Conservation (phyloP, 768 basidiomycete species). For the Macrocybe gigantea region DNA sequence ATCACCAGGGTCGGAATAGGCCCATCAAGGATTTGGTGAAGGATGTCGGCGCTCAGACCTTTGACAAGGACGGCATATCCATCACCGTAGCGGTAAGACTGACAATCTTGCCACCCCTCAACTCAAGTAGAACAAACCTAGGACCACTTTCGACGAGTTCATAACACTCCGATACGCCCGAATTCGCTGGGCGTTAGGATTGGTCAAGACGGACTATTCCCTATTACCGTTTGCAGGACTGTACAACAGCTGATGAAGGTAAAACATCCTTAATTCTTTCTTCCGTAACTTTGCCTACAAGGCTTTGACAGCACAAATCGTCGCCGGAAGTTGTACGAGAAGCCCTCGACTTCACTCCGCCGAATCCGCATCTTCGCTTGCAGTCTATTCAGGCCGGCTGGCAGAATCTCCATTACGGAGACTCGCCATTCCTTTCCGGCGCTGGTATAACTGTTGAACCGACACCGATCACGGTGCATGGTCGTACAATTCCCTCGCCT, state of each 20-base stretch:
- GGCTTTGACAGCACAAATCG: constrained; percentile 16
- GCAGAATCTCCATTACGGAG: constrained; percentile 26
- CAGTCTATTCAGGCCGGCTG: constrained; percentile 20
- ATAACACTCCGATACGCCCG: constrained; percentile 16
- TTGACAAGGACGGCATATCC: constrained; percentile 19
- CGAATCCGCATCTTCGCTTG: constrained; percentile 15
- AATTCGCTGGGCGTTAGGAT: constrained; percentile 21
- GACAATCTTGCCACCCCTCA: not conserved
- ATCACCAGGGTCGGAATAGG: constrained; percentile 13
- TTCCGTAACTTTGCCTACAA: not conserved
- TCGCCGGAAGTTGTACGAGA: constrained; percentile 24
- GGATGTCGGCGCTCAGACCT: constrained; percentile 17
- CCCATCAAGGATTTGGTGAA: constrained; percentile 21
- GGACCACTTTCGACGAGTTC: constrained; percentile 20
- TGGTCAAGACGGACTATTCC: constrained; percentile 20
- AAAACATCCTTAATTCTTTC: not conserved
- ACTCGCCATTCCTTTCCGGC: constrained; percentile 35
- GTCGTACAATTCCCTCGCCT: constrained; percentile 28
- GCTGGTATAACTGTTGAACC: constrained; percentile 29
- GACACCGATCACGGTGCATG: constrained; percentile 23
- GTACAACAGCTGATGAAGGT: constrained; percentile 25
- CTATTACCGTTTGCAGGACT: constrained; percentile 19
- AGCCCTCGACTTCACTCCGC: constrained; percentile 21
- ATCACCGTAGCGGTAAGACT: constrained; percentile 20
- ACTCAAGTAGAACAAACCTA: constrained; percentile 3